phyloP scores from a whole-genome alignment of 768 basidiomycete genomes.

The Mycena rebaudengoi region DNA sequence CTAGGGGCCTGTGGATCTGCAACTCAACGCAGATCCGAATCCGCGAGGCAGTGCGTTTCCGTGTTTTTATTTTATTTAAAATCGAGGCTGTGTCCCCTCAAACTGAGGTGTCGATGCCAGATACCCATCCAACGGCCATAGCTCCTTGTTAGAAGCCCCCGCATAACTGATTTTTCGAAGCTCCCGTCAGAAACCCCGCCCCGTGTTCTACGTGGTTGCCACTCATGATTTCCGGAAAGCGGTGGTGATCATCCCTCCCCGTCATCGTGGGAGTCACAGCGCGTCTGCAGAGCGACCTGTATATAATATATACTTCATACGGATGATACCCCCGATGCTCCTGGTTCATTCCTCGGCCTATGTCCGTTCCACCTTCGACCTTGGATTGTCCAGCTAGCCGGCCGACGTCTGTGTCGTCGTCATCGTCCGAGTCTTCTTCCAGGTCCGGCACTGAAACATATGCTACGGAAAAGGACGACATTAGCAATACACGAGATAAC shows the following conservation, averaged over 20 bases:
- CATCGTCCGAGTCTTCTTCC: not conserved
- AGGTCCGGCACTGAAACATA: conserved; percentile 10
- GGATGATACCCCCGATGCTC: not conserved
- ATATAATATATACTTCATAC: not conserved
- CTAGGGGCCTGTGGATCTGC: too few species aligned
- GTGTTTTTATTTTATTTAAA: too few species aligned
- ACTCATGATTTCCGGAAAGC: not conserved
- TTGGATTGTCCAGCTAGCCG: not conserved
- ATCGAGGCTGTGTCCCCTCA: too few species aligned
- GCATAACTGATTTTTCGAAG: not conserved
- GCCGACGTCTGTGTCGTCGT: conserved; percentile 10
- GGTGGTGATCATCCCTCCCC: not conserved
- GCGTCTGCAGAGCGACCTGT: not conserved
- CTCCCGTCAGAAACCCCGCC: not conserved
- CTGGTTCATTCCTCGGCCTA: not conserved
- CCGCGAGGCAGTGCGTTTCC: too few species aligned
- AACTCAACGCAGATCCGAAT: too few species aligned
- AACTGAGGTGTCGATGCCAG: not conserved
- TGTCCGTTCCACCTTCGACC: not conserved
- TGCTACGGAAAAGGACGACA: not conserved
- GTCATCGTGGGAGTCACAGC: not conserved
- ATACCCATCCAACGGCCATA: conserved; percentile 1
- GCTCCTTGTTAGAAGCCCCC: not conserved
- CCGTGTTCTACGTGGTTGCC: too few species aligned
- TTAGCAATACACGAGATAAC: not conserved